These are phyloP conservation scores for Xanthoceras sorbifolium DNA, from an alignment of 345 rosid genomes.

Conservation along the genomic window DNA sequence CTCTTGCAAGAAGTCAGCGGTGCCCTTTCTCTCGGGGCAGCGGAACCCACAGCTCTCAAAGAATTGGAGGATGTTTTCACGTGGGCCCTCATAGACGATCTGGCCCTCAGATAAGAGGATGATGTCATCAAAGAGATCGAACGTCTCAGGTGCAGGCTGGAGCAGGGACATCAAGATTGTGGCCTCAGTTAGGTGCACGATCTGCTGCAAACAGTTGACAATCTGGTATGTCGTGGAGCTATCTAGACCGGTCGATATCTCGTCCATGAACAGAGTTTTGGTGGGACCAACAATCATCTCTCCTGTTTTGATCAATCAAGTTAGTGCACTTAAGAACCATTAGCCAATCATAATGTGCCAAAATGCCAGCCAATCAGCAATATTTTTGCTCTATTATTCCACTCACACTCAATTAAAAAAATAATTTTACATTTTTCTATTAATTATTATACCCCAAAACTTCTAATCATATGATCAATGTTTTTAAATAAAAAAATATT, in stretches of 20 bases:
- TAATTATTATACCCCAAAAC: too few relatives aligned
- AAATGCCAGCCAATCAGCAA: neutral
- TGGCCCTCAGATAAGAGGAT: conserved; percentile 77
- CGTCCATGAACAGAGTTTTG: conserved; percentile 89
- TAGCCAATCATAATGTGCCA: neutral
- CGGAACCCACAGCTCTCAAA: conserved; percentile 70
- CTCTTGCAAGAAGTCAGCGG: conserved; percentile 95
- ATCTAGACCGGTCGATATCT: conserved; percentile 92
- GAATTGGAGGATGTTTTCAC: conserved; percentile 59
- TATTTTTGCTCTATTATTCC: too few relatives aligned
- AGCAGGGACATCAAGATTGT: conserved; percentile 79
- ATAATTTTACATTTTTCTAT: too few relatives aligned
- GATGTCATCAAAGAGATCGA: conserved; percentile 84
- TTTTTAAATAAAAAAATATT: neutral
- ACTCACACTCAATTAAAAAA: too few relatives aligned
- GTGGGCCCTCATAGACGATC: conserved; percentile 89
- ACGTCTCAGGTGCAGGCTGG: conserved; percentile 95
- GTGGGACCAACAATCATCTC: conserved; percentile 99
- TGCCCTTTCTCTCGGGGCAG: conserved; percentile 85
- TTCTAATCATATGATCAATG: neutral
- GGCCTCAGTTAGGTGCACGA: conserved; percentile 71
- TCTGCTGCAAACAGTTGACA: conserved; percentile 82
- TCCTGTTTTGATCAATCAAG: conserved; percentile 38
- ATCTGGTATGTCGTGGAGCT: conserved; percentile 91
- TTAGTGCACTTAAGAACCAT: neutral